Percentiles rank a stretch among this genome's conserved stretches.
Evolutionary conservation across 441 rosid genomes (phyloP).

Genomic region (Melastoma candidum): DNA sequence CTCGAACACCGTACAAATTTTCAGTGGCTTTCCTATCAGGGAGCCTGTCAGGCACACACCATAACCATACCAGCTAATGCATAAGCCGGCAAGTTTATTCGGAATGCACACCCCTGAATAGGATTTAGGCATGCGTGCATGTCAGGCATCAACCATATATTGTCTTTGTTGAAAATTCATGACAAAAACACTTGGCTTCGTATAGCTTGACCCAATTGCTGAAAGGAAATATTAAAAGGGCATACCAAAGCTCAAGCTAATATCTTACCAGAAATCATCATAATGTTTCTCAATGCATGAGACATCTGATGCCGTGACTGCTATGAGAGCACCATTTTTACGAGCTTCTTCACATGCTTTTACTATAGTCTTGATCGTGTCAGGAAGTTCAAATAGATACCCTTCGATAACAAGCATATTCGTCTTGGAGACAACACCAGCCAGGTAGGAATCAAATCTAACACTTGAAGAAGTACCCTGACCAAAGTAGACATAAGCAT

Average conservation of each 20-base stretch:
- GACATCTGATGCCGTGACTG: conserved; percentile 87
- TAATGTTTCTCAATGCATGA: conserved; percentile 87
- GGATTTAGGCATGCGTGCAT: too few relatives aligned
- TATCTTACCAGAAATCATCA: conserved; percentile 81
- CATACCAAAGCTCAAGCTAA: neutral
- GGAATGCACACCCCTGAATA: too few relatives aligned
- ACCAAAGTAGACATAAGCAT: conserved; percentile 15
- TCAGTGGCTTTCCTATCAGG: too few relatives aligned
- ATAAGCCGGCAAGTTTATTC: too few relatives aligned
- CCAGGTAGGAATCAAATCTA: conserved; percentile 60
- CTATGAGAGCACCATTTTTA: conserved; percentile 69
- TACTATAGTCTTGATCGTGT: conserved; percentile 68
- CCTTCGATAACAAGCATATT: conserved; percentile 84
- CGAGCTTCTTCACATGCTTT: conserved; percentile 88
- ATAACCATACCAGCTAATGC: too few relatives aligned
- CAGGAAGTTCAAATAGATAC: conserved; percentile 87
- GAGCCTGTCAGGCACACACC: too few relatives aligned
- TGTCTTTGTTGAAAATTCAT: too few relatives aligned
- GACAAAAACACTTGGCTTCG: too few relatives aligned
- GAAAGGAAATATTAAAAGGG: too few relatives aligned
- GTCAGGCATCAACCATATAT: too few relatives aligned
- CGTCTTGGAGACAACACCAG: conserved; percentile 63
- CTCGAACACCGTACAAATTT: too few relatives aligned
- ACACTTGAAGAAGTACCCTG: conserved; percentile 90
- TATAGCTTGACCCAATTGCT: too few relatives aligned